Evolutionary conservation across 2,329 filamentous ascomycete genomes (phyloP), one percentile per base, ranked within the genome.

Genomic region (Claviceps cyperi): DNA sequence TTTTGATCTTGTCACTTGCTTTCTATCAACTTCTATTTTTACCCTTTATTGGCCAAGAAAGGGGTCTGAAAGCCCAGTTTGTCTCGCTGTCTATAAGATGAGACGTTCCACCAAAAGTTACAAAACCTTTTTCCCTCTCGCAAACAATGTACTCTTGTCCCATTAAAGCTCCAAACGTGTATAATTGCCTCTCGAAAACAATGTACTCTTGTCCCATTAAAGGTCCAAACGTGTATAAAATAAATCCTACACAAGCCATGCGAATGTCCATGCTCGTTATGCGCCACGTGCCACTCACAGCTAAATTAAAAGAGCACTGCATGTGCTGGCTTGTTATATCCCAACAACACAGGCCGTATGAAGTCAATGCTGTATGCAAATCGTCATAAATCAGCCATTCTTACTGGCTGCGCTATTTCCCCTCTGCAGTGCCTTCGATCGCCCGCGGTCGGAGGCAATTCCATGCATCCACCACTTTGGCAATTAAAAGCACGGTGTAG

Each of bases 181-280:
- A 35, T 13, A n/a, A n/a, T n/a, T n/a, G n/a, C n/a, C n/a, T n/a
- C n/a, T n/a, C n/a, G 28, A 24, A 8, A 14, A 11, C 24, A 2
- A 36, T 35, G 7, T 17, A 5, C n/a, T 22, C 17, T 11, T 19
- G 7, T n/a, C 14, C 13, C 43, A n/a, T 32, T 32, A 41, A 36
- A 28, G 2, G 2, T 22, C 44, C 32, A 8, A 37, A 24, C n/a
- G n/a, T 17, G 35, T 17, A 35, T 13, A n/a, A n/a, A n/a, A 7
- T 21, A 35, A 41, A 53, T 52, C 45, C 44, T 52, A 51, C 54
- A 52, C 52, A 54, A 55, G 52, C 45, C 43, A 39, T 43, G 19
- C 6, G 15, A 32, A 24, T 32, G 38, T 14, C 14, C 39, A 13
- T 14, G 28, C 22, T 24, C 2, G 19, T 24, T 28, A 32, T 41